These are phyloP conservation scores for Hypoxylon sp. DNA, from an alignment of 2,329 filamentous ascomycete species.

Conservation along the genomic window DNA sequence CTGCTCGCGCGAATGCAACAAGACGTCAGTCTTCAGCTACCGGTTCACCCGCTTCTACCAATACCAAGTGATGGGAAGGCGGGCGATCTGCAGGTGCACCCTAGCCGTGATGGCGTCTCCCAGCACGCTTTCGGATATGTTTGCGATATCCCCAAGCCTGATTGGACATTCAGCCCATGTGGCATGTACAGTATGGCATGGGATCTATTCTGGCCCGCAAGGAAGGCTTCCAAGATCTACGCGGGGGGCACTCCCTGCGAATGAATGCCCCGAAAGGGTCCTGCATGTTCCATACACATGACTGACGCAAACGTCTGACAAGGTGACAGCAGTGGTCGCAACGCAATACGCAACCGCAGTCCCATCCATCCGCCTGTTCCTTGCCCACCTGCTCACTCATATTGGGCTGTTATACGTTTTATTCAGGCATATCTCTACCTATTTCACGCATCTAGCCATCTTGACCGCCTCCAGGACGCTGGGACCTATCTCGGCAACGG, in stretches of 20 bases:
- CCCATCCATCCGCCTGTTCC: constrained; percentile 9
- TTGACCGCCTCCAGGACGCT: constrained; percentile 41
- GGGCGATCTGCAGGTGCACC: constrained; percentile 40
- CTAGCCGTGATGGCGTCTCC: constrained; percentile 34
- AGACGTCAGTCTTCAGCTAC: constrained; percentile 45
- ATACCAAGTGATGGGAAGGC: constrained; percentile 38
- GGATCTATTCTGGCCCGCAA: constrained; percentile 37
- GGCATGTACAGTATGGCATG: constrained; percentile 42
- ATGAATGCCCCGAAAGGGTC: constrained; percentile 41
- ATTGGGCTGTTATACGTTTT: constrained; percentile 16
- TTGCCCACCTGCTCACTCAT: constrained; percentile 20
- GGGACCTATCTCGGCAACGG: constrained; percentile 38
- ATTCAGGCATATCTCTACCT: constrained; percentile 19
- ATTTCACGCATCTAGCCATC: constrained; percentile 34
- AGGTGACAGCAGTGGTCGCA: constrained; percentile 38
- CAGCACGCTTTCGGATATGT: constrained; percentile 43
- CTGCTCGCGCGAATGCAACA: constrained; percentile 38
- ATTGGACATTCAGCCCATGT: constrained; percentile 42
- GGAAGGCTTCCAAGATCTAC: constrained; percentile 45
- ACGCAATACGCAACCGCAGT: constrained; percentile 39
- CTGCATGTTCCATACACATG: constrained; percentile 45
- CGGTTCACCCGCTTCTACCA: constrained; percentile 33
- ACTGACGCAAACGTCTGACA: constrained; percentile 46
- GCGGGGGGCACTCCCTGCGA: constrained; percentile 43
- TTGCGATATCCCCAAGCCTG: constrained; percentile 34